Conservation (phyloP, 768 basidiomycete genomes). For the Hericium rajendrae region DNA sequence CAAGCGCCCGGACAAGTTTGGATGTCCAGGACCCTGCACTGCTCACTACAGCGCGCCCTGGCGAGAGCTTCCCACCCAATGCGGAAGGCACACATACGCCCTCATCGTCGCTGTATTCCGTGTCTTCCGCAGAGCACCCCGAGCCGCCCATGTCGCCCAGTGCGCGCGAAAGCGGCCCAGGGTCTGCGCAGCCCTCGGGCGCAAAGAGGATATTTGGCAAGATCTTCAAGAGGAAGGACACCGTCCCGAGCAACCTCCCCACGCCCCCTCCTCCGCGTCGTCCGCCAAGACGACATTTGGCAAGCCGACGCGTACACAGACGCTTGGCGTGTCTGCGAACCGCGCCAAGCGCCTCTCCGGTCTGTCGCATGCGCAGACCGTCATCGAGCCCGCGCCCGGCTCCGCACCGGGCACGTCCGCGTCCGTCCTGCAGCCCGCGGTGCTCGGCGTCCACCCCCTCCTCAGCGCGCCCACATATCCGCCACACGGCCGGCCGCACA, state of each 20-base stretch:
- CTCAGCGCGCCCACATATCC: constrained; percentile 39
- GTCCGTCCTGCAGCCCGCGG: constrained; percentile 28
- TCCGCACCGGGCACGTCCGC: constrained; percentile 2
- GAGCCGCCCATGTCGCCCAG: background rate
- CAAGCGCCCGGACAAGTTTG: constrained; percentile 22
- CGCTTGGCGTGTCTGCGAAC: background rate
- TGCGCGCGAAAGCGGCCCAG: constrained; percentile 11
- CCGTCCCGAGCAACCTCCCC: constrained; percentile 5
- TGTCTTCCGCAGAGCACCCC: constrained; percentile 5
- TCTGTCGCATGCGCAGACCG: background rate
- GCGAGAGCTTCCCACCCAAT: background rate
- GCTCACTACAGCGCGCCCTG: background rate
- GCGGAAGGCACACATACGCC: constrained; percentile 9
- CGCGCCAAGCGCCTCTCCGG: background rate
- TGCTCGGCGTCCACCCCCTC: constrained; percentile 64
- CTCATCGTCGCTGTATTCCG: constrained; percentile 11
- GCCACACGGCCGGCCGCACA: constrained; percentile 29
- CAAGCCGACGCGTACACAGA: background rate
- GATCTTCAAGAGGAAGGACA: constrained; percentile 54
- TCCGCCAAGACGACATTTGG: background rate
- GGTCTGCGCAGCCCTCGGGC: constrained; percentile 24
- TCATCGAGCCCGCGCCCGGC: constrained; percentile 4
- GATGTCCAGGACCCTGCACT: constrained; percentile 10
- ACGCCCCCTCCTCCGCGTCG: constrained; percentile 1
- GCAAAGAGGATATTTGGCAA: constrained; percentile 57